phyloP scores from a whole-genome alignment of 2,329 filamentous ascomycete species.

The Ceratocystis eucalypticola region DNA sequence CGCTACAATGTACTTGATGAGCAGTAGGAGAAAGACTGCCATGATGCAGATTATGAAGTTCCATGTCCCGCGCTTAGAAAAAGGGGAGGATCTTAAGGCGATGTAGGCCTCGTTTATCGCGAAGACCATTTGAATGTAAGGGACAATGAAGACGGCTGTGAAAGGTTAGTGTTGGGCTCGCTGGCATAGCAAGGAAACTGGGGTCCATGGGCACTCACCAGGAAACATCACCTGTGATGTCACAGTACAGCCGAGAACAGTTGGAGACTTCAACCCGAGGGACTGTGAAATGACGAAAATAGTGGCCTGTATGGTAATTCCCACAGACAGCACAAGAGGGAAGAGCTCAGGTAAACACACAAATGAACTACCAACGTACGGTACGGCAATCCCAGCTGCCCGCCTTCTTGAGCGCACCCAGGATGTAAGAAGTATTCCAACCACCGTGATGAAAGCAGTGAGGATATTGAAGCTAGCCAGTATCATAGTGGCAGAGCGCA shows the following conservation, averaged over 20 bases:
- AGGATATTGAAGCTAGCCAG: constrained; percentile 48
- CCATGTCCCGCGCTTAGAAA: constrained; percentile 46
- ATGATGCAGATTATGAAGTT: constrained; percentile 41
- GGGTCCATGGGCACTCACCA: constrained; percentile 30
- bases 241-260: constrained; percentile 38
- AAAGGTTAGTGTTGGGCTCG: neutral
- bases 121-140: constrained; percentile 52
- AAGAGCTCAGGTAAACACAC: constrained; percentile 37
- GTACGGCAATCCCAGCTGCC: constrained; percentile 21
- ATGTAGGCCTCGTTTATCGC: constrained; percentile 47
- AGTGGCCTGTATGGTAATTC: constrained; percentile 44
- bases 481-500: constrained; percentile 48
- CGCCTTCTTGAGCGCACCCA: constrained; percentile 35
- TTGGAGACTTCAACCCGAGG: constrained; percentile 38
- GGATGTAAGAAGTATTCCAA: constrained; percentile 44
- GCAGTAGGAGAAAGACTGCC: constrained; percentile 36
- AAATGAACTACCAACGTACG: constrained; percentile 31
- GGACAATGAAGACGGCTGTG: constrained; percentile 50
- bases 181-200: neutral
- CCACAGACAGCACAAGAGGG: constrained; percentile 43
- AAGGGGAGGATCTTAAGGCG: constrained; percentile 40
- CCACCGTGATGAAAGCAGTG: constrained; percentile 41
- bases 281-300: constrained; percentile 45
- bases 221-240: constrained; percentile 47
- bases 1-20: constrained; percentile 47